These are phyloP conservation scores for Trichoderma sp. DNA, from an alignment of 2,329 filamentous ascomycete species.

Conservation along the genomic window DNA sequence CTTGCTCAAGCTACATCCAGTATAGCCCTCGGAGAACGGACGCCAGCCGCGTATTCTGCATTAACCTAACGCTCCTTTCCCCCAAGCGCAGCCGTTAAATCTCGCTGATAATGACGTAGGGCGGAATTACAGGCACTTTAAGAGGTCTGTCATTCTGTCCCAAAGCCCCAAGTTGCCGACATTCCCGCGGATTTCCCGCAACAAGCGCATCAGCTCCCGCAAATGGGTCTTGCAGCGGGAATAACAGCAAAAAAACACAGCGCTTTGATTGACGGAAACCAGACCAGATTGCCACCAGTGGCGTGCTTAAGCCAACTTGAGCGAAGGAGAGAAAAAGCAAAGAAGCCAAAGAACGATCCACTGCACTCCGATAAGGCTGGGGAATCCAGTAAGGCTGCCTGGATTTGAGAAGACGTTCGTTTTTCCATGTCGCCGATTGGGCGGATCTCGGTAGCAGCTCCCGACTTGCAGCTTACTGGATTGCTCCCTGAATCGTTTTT, in stretches of 20 bases:
- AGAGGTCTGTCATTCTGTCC: neutral
- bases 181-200: neutral
- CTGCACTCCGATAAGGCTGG: neutral
- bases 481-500: neutral
- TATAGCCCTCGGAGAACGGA: neutral
- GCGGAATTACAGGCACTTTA: neutral
- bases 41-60: neutral
- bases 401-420: neutral
- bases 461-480: neutral
- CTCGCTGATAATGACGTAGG: neutral
- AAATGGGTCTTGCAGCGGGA: neutral
- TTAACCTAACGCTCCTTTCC: neutral
- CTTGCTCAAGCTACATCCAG: neutral
- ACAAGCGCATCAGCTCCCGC: neutral
- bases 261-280: neutral
- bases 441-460: neutral
- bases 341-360: neutral
- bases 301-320: neutral
- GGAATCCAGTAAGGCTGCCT: neutral
- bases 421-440: neutral
- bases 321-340: neutral
- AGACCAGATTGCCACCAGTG: neutral
- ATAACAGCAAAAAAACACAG: neutral
- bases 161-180: neutral
- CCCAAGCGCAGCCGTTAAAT: neutral